These are phyloP conservation scores for Excoecaria cochinchinensis DNA, from an alignment of 345 rosid species.

Conservation along the genomic window DNA sequence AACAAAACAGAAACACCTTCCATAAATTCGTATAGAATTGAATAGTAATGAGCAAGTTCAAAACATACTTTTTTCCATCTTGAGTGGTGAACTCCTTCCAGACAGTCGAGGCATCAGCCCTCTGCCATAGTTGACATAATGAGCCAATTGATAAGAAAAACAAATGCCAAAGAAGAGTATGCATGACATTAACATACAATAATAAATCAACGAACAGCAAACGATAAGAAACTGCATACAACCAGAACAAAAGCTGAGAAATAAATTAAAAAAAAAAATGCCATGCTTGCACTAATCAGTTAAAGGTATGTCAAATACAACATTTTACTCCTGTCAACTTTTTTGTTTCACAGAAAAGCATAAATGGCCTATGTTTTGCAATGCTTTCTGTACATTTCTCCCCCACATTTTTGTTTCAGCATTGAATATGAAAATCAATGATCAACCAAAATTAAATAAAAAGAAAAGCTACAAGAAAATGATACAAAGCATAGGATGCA, in stretches of 20 bases:
- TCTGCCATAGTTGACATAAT: conserved; percentile 40
- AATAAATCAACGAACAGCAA: neutral
- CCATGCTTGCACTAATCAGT: neutral
- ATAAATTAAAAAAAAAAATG: neutral
- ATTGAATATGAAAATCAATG: neutral
- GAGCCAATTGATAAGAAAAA: conserved; percentile 5
- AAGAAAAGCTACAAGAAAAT: neutral
- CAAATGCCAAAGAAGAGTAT: neutral
- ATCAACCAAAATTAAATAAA: neutral
- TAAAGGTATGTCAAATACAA: neutral
- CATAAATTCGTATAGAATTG: neutral
- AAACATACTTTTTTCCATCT: conserved; percentile 80
- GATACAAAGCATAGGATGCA: neutral
- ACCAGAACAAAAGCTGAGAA: neutral
- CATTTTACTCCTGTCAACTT: neutral
- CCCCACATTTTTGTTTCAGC: neutral
- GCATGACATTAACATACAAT: neutral
- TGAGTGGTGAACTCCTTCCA: conserved; percentile 96
- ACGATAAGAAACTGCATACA: neutral
- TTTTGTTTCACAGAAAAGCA: conserved; percentile 4
- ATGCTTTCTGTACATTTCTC: neutral
- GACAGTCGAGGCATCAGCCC: conserved; percentile 98
- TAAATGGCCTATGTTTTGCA: neutral
- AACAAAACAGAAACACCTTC: neutral
- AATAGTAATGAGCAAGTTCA: neutral